These are phyloP conservation scores for Cercospora citrullina DNA, from an alignment of 2,329 filamentous ascomycete species.

Conservation along the genomic window DNA sequence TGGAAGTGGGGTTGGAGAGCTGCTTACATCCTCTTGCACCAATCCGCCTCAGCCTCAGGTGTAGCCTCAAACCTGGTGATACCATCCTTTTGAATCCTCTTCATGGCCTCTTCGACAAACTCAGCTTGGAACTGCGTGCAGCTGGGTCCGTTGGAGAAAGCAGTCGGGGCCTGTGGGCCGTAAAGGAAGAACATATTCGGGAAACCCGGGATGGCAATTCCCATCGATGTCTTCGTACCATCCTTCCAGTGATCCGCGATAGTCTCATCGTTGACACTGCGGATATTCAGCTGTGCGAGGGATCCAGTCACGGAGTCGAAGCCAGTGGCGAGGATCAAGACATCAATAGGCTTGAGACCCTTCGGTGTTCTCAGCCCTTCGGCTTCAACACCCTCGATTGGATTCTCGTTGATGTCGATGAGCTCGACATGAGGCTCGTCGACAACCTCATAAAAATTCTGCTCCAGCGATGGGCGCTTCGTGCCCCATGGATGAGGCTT, in stretches of 20 bases:
- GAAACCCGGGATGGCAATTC: constrained; percentile 37
- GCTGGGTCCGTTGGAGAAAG: constrained; percentile 49
- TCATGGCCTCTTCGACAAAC: constrained; percentile 48
- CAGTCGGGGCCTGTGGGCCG: constrained; percentile 49
- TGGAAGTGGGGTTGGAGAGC: too few relatives aligned
- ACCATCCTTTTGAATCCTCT: constrained; percentile 41
- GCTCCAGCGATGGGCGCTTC: constrained; percentile 48
- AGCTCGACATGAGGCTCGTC: constrained; percentile 45
- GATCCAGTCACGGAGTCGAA: constrained; percentile 45
- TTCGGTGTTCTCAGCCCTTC: constrained; percentile 44
- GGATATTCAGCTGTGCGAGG: constrained; percentile 41
- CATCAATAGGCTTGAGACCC: constrained; percentile 47
- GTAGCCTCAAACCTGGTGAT: constrained; percentile 41
- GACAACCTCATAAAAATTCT: constrained; percentile 48
- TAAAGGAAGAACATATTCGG: constrained; percentile 49
- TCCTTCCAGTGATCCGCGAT: constrained; percentile 48
- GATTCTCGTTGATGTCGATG: constrained; percentile 44
- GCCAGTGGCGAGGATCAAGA: constrained; percentile 48
- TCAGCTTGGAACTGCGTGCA: constrained; percentile 46
- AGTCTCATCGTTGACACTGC: constrained; percentile 38
- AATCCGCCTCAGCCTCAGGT: constrained; percentile 46
- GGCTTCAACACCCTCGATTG: constrained; percentile 43
- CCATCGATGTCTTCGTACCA: constrained; percentile 45
- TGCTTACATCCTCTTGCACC: constrained; percentile 38
- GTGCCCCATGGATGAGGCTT: constrained; percentile 55